These are phyloP conservation scores for Tetrapisispora pingtungensis DNA, from an alignment of 805 yeast species.

Conservation along the genomic window DNA sequence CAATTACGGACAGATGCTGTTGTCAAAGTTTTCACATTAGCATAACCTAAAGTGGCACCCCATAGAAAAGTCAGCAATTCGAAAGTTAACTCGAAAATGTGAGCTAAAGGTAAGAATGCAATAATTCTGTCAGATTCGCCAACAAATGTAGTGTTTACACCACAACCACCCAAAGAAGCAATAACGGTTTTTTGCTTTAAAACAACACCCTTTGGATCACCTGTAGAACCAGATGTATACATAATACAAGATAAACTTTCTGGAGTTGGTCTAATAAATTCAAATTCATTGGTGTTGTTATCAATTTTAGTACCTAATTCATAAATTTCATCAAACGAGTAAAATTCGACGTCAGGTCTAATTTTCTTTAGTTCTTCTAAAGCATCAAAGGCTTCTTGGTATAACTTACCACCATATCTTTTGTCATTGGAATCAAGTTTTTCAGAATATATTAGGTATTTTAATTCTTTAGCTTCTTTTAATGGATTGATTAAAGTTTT, in stretches of 20 bases:
- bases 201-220: conserved; percentile 72
- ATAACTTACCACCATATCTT: conserved; percentile 53
- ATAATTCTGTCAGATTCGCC: conserved; percentile 58
- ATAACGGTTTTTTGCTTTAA: conserved; percentile 55
- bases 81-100: conserved; percentile 84
- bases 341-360: conserved; percentile 67
- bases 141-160: conserved; percentile 50
- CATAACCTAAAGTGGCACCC: conserved; percentile 88
- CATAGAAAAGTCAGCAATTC: conserved; percentile 73
- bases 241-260: conserved; percentile 51
- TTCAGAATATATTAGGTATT: conserved; percentile 63
- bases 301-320: conserved; percentile 40
- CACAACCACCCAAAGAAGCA: conserved; percentile 79
- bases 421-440: conserved; percentile 48
- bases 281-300: conserved; percentile 33
- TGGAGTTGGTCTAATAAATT: conserved; percentile 35
- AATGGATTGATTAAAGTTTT: conserved; percentile 62
- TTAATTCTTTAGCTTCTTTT: conserved; percentile 48
- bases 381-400: conserved; percentile 45
- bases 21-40: conserved; percentile 81
- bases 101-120: conserved; percentile 91
- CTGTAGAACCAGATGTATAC: conserved; percentile 68
- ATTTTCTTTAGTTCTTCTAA: conserved; percentile 46
- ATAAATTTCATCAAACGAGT: conserved; percentile 55
- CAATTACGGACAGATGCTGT: conserved; percentile 76